Base-by-base conservation (phyloP, 208 protist genomes). In the Wallacemonas sp. region DNA sequence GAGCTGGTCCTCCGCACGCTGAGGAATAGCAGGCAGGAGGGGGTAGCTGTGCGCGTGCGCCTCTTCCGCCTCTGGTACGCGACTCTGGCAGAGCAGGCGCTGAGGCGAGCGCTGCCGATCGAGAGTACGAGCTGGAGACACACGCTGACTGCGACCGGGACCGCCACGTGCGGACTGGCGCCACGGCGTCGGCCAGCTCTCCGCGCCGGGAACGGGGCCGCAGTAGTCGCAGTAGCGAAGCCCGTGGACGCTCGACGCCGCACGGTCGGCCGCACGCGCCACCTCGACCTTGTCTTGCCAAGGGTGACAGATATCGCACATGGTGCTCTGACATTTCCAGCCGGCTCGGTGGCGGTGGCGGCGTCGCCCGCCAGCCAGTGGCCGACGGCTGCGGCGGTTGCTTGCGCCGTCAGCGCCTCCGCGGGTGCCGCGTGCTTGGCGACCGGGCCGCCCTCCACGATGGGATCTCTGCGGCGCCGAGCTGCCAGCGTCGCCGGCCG, bases 151-250 rank as follows among this genome's bases (percentile, higher is more conserved):
- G 41, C 22, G n/a, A n/a, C n/a, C n/a, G n/a, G 41, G 41, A 1
- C 19, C 17, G 41, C 41, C 19, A 19, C 41, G 41, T 19, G 41
- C 22, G 12, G 50, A 26, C 50, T 57, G 30, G 32, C 21, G 33
- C 50, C 50, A 57, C 29, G 50, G 50, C 8, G 50, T 57, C 29
- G 50, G 30, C 50, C 50, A 57, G 30, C 50, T 57, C 32, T 57
- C 50, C 3, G 50, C 24, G 12, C 50, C 32, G 3, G 50, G 30
- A 4, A 57, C 50, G 21, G 50, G 50, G 12, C 50, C 50, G 30
- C 50, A 57, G 50, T 57, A 57, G 50, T 57, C 50, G 50, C 50
- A 57, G 50, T 57, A 57, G 17, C 50, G 50, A n/a, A 34, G 46
- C 4, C 24, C 46, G 21, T 57, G 50, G 30, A 37, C 29, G 50